A percentile compares a stretch with the other conserved stretches of the same genome.
phyloP scores from a whole-genome alignment of 1,139 yeast species.

The Pichia cactophila region DNA sequence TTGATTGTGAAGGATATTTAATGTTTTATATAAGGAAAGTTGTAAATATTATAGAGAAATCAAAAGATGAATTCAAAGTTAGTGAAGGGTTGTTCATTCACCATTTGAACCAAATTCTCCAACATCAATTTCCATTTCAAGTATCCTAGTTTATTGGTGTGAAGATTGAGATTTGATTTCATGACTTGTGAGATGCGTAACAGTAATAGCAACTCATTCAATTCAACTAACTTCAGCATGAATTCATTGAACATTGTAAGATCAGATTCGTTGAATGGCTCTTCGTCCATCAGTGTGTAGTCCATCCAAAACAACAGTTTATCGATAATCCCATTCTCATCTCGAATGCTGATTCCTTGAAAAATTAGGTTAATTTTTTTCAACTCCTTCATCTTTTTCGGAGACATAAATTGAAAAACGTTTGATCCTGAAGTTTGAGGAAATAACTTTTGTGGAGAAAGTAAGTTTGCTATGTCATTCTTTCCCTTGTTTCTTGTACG shows the following conservation, averaged over 20 bases:
- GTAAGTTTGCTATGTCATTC: constrained; percentile 14
- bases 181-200: constrained; percentile 2
- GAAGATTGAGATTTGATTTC: neutral
- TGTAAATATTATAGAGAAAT: neutral
- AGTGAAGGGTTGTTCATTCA: constrained; percentile 14
- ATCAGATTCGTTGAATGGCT: constrained; percentile 22
- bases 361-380: constrained; percentile 12
- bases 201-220: constrained; percentile 9
- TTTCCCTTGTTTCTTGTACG: constrained; percentile 7
- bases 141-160: constrained; percentile 8
- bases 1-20: constrained; percentile 22
- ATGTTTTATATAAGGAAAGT: neutral
- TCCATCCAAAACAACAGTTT: constrained; percentile 21
- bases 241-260: constrained; percentile 21
- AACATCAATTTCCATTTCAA: constrained; percentile 17
- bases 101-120: constrained; percentile 12
- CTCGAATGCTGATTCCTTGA: constrained; percentile 19
- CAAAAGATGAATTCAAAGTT: constrained; percentile 20
- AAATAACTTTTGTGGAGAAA: constrained; percentile 17
- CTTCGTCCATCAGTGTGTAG: constrained; percentile 14
- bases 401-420: constrained; percentile 1
- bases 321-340: constrained; percentile 13
- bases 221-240: constrained; percentile 18
- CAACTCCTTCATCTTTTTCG: constrained; percentile 6
- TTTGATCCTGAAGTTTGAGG: neutral